Percentiles rank a stretch among this genome's conserved stretches.
These are phyloP conservation scores for Sporothrix phasma DNA, from an alignment of 2,329 filamentous ascomycete species.

Conservation along the genomic window DNA sequence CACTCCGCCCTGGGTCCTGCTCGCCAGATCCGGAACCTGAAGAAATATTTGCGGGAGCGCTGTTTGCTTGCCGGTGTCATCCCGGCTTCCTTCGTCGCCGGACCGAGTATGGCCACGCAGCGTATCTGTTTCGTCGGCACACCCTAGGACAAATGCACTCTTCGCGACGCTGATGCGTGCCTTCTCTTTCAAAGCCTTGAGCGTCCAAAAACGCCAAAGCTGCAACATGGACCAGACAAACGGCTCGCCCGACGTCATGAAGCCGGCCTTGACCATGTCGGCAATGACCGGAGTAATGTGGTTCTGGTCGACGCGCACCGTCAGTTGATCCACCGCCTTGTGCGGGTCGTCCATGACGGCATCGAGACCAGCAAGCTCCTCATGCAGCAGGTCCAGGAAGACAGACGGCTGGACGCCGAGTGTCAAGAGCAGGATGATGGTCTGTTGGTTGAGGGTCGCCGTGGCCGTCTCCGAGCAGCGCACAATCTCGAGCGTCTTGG, in stretches of 20 bases:
- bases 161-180: slow-evolving; percentile 72
- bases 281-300: slow-evolving; percentile 66
- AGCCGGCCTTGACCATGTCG: slow-evolving; percentile 67
- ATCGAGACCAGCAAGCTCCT: slow-evolving; percentile 60
- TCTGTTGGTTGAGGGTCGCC: slow-evolving; percentile 79
- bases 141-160: slow-evolving; percentile 80
- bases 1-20: slow-evolving; percentile 32
- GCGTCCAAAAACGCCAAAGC: slow-evolving; percentile 80
- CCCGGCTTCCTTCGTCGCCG: slow-evolving; percentile 31
- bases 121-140: slow-evolving; percentile 71
- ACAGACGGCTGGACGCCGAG: slow-evolving; percentile 59
- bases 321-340: slow-evolving; percentile 58
- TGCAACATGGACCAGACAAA: slow-evolving; percentile 71
- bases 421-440: slow-evolving; percentile 73
- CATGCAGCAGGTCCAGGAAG: slow-evolving; percentile 57
- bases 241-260: slow-evolving; percentile 64
- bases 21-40: slow-evolving; percentile 52
- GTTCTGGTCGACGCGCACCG: slow-evolving; percentile 74
- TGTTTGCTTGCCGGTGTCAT: slow-evolving; percentile 29
- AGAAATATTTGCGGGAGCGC: slow-evolving; percentile 79
- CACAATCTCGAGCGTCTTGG: slow-evolving; percentile 74
- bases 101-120: slow-evolving; percentile 55
- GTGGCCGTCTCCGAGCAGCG: slow-evolving; percentile 65
- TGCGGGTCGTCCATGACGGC: slow-evolving; percentile 55
- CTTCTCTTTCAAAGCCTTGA: slow-evolving; percentile 88